Evolutionary conservation across 1,284 basidiomycete genomes (phyloP).

Genomic region (Coniferiporia sulphurascens): DNA sequence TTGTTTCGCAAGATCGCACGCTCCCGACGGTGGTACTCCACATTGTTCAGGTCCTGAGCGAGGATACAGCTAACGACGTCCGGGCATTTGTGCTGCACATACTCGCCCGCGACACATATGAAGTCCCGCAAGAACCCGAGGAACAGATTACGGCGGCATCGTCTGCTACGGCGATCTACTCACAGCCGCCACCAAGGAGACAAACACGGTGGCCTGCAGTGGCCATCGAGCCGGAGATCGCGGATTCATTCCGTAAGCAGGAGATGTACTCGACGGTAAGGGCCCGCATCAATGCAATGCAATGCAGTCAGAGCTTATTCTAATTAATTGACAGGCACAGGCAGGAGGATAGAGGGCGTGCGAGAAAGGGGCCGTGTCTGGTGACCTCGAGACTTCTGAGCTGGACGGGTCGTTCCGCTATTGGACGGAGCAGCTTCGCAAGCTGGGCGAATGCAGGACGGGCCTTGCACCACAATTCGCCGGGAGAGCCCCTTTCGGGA

Average conservation of each 20-base stretch:
- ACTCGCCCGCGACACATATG: constrained; percentile 9
- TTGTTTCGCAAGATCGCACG: constrained; percentile 9
- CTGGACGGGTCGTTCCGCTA: not conserved
- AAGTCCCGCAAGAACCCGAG: constrained; percentile 21
- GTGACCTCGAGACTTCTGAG: not conserved
- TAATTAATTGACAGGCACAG: not conserved
- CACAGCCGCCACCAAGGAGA: constrained; percentile 29
- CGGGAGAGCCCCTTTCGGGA: not conserved
- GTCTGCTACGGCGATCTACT: constrained; percentile 25
- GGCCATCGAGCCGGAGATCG: constrained; percentile 2
- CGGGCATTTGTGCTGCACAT: constrained; percentile 33
- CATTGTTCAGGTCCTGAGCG: constrained; percentile 38
- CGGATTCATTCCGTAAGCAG: not conserved
- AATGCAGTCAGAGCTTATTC: not conserved
- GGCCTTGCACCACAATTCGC: not conserved
- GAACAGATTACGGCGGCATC: constrained; percentile 15
- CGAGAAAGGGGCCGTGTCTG: not conserved
- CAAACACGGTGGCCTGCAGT: not conserved
- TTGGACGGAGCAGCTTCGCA: too few relatives aligned
- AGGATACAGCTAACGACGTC: constrained; percentile 48
- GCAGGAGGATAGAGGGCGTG: not conserved
- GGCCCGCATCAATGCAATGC: not conserved
- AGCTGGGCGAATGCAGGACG: too few relatives aligned
- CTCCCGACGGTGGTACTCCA: constrained; percentile 28
- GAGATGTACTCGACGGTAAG: not conserved